Evolutionary conservation across 2,329 filamentous ascomycete genomes (phyloP).

Genomic region (Aspergillus sp.): DNA sequence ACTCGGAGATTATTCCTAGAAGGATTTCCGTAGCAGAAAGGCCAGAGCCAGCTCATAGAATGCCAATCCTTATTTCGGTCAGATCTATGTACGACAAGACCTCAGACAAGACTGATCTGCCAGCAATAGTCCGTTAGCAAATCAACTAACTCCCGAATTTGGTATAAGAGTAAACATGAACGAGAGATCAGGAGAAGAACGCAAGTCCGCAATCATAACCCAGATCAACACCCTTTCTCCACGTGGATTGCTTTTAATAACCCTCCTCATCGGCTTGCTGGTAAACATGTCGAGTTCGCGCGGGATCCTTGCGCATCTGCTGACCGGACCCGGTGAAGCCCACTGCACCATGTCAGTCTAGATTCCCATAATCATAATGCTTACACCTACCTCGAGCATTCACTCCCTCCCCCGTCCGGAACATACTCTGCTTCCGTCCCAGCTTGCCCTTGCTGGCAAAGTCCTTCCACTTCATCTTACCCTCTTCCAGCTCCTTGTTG

Average conservation of each 20-base stretch:
- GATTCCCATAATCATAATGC: neutral
- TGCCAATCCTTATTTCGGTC: conserved; percentile 2
- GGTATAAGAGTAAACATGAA: conserved; percentile 16
- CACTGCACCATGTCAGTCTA: conserved; percentile 56
- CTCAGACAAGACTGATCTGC: conserved; percentile 22
- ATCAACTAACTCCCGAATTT: neutral
- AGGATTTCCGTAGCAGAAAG: too few relatives aligned
- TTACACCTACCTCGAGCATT: conserved; percentile 70
- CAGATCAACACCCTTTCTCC: neutral
- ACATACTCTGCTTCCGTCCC: conserved; percentile 94
- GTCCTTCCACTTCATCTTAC: conserved; percentile 92
- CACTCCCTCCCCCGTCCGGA: conserved; percentile 83
- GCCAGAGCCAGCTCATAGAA: too few relatives aligned
- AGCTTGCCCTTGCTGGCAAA: conserved; percentile 73
- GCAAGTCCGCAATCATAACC: conserved; percentile 11
- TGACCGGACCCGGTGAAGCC: conserved; percentile 95
- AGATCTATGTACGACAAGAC: conserved; percentile 18
- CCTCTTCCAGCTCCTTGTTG: conserved; percentile 84
- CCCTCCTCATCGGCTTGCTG: conserved; percentile 70
- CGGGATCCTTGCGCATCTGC: conserved; percentile 88
- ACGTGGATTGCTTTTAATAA: conserved; percentile 26
- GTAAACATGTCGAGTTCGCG: conserved; percentile 80
- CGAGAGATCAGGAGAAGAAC: conserved; percentile 9
- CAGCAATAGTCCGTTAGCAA: conserved; percentile 27
- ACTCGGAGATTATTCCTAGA: too few relatives aligned